Evolutionary conservation across 2,329 filamentous ascomycete genomes (phyloP), one percentile per base, ranked within the genome.

Genomic region (Chaetomium sp.): DNA sequence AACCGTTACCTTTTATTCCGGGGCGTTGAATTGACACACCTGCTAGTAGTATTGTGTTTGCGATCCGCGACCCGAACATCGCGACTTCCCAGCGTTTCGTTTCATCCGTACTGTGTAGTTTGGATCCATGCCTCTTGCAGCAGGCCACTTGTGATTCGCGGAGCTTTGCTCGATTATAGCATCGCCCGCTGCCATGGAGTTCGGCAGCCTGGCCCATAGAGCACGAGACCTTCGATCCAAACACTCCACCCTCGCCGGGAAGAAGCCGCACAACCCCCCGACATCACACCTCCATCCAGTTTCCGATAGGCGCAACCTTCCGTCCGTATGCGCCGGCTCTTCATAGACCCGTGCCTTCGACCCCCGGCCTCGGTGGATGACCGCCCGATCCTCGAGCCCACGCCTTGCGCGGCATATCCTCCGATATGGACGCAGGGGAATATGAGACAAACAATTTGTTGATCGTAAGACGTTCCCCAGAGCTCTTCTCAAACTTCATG

Each of bases 351-450:
- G 56, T 50, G 55, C 56, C 56, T 57, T 58, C 60, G 63, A 68
- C 58, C 29, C 56, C 58, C 63, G 57, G 56, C 61, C 57, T 66
- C 53, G 70, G 71, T 72, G 68, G 65, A 70, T 68, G 64, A 69
- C 62, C 61, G 47, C 61, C 63, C 62, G 60, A 50, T 59, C n/a
- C 38, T 63, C 56, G 62, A 65, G 55, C 65, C 67, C 64, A 62
- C 70, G 67, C 69, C 67, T 69, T 63, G 66, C 65, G 67, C 68
- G 69, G 63, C 67, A 64, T 60, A 68, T 58, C 66, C 35, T 71
- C 68, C 83, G 84, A 83, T 74, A 87, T 87, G 85, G 85, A 87
- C 76, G 82, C 82, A 75, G 83, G 83, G 69, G 85, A 87, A 77
- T 86, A 86, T 76, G 84, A 86, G 73, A 87, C 85, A 74, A 87